Base-by-base conservation (phyloP, 306 rosid species). In the Phaseolus lunatus region DNA sequence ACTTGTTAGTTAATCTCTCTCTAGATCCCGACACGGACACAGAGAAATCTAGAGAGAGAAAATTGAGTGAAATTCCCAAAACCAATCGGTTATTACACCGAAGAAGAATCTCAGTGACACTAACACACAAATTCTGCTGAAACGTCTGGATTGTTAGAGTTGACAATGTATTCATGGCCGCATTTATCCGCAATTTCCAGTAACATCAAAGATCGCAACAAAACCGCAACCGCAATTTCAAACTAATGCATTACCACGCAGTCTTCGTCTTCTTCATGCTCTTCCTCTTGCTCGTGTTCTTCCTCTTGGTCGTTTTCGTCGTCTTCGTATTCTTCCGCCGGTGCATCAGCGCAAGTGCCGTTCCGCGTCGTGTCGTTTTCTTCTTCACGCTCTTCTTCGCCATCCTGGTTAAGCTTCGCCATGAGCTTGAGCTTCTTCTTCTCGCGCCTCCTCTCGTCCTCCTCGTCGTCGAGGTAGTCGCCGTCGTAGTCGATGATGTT, bases 361-460 rank as follows among this genome's bases (percentile, higher is more conserved):
- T n/a, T 45, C 10, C 77, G 67, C n/a, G 67, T 66, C 52, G 80
- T 26, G 62, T 77, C 79, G 26, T 44, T 83, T 24, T 76, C 91
- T 20, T 75, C 43, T 86, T 35, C 49, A 5, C 6, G 23, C 47
- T 33, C 69, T 33, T 63, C 69, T 27, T 43, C 84, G 19, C 76
- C 67, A 3, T 81, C 88, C 31, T 84, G 94, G 76, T 88, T 88
- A 15, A 95, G 89, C 93, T 92, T 96, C 44, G 82, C 88, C 58
- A 95, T 91, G 31, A 96, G 90, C 90, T 92, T 92, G 4, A 96
- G 86, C 89, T 96, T 96, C 94, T 89, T 90, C 96, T 91, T 90
- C 67, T 88, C 87, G 79, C 90, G 83, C 67, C 83, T 78, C 85
- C 87, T 87, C 67, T 90, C 93, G 22, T 87, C 98, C 22, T 92